Evolutionary conservation across 164 flowering plant species (phyloP), one percentile per base, ranked within the genome.

Genomic region (Protea cynaroides): DNA sequence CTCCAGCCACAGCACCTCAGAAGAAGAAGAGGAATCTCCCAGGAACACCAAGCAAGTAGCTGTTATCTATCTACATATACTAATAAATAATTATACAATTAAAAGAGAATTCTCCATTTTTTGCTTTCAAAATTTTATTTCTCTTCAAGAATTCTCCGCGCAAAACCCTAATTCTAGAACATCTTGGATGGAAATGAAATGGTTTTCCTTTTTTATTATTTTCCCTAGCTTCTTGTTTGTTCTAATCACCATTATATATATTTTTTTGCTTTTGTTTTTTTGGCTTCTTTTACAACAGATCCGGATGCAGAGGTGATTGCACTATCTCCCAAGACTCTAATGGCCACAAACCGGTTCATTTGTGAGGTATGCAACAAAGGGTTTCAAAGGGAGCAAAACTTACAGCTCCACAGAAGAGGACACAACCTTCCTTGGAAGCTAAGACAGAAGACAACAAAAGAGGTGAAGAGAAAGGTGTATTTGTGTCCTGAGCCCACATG

Each of bases 281-380:
- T 70, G 59, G n/a, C n/a, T 65, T 68, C 25, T 69, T 23, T 38
- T 36, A 8, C 8, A 60, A 69, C 80, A 89, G 96, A 89, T 89
- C 91, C 93, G 69, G 93, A 89, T 75, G 89, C 96, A 21, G 96
- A 89, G 69, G 87, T 89, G 62, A 86, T 89, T 61, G 93, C 91
- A 61, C 82, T 89, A 68, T 87, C 93, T 66, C 96, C 96, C 74
- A 86, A 84, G 82, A 85, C 89, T 53, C 83, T 89, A 70, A 82
- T 89, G 96, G 96, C 96, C 64, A 87, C 92, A 76, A 89, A 89
- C 84, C 80, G 93, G 65, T 89, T 87, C 81, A 80, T 89, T 56
- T 89, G 96, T 68, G 96, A 89, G 80, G 93, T 89, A 19, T 89
- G 96, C 82, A 83, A 83, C 85, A 89, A 89, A 78, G 96, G 96